phyloP scores from a whole-genome alignment of 2,329 filamentous ascomycete species.

The Ophiocordyceps camponoti-leonardi region DNA sequence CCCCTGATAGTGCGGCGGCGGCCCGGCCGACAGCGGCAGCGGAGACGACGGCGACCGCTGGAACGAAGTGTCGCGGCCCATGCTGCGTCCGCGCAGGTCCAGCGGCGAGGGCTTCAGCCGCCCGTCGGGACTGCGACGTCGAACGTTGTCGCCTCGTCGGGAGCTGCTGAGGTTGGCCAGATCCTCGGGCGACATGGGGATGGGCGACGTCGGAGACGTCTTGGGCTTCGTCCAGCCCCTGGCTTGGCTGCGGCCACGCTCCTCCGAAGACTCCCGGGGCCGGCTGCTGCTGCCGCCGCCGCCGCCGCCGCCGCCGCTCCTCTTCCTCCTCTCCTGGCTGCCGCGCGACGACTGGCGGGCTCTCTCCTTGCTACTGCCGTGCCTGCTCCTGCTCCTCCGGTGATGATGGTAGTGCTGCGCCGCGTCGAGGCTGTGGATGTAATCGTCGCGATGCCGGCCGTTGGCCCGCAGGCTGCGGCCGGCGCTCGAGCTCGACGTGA shows the following conservation, averaged over 20 bases:
- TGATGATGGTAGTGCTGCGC: constrained; percentile 51
- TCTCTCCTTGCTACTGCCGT: constrained; percentile 29
- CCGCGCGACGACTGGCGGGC: not conserved
- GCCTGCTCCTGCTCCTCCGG: constrained; percentile 35
- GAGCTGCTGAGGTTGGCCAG: constrained; percentile 43
- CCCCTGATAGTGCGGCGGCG: constrained; percentile 14
- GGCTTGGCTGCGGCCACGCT: constrained; percentile 48
- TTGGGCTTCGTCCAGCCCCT: constrained; percentile 59
- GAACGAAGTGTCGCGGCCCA: constrained; percentile 37
- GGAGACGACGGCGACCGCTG: constrained; percentile 66
- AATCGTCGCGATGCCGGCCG: constrained; percentile 56
- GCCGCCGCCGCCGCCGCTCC: not conserved
- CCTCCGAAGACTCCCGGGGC: constrained; percentile 47
- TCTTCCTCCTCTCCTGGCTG: constrained; percentile 10
- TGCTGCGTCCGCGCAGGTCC: constrained; percentile 44
- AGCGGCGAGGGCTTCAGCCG: constrained; percentile 21
- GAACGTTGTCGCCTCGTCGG: constrained; percentile 13
- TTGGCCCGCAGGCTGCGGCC: constrained; percentile 31
- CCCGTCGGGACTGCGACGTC: constrained; percentile 28
- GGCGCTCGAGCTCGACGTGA: constrained; percentile 37
- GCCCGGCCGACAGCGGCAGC: constrained; percentile 48
- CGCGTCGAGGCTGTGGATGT: constrained; percentile 72
- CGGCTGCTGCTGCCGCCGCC: constrained; percentile 14
- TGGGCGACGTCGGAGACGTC: constrained; percentile 75
- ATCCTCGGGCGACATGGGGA: constrained; percentile 90